These are phyloP conservation scores for Leavenworthia alabamica DNA, from an alignment of 345 rosid genomes.

Conservation along the genomic window DNA sequence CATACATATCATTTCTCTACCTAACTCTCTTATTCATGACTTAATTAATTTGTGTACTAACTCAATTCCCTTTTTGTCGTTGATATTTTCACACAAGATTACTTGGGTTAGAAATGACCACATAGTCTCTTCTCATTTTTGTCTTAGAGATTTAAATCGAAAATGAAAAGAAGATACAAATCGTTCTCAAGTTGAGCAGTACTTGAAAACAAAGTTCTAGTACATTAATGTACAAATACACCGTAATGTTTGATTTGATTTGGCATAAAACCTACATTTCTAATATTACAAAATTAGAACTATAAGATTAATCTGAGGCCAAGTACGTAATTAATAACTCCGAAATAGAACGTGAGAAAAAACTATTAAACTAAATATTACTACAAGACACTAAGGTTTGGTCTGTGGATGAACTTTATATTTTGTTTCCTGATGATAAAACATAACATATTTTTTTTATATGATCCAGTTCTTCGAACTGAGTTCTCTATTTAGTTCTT, in stretches of 20 bases:
- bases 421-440: not conserved
- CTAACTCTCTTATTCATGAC: conserved; percentile 7
- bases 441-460: not conserved
- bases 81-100: not conserved
- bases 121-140: conserved; percentile 1
- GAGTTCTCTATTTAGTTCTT: conserved; percentile 2
- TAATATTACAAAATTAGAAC: conserved; percentile 11
- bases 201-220: conserved; percentile 16
- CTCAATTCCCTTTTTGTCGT: conserved; percentile 2
- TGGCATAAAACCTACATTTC: conserved; percentile 21
- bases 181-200: conserved; percentile 26
- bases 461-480: not conserved
- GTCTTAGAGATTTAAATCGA: not conserved
- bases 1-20: not conserved
- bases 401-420: not conserved
- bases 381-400: not conserved
- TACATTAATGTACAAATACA: conserved; percentile 32
- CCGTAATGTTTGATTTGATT: conserved; percentile 29
- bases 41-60: not conserved
- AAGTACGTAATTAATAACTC: conserved; percentile 7
- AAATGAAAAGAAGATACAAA: conserved; percentile 7
- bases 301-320: not conserved
- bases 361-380: not conserved
- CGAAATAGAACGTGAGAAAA: conserved; percentile 8
- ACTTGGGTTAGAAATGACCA: not conserved